These are phyloP conservation scores for Fusarium armeniacum DNA, from an alignment of 2,329 filamentous ascomycete species.

Conservation along the genomic window DNA sequence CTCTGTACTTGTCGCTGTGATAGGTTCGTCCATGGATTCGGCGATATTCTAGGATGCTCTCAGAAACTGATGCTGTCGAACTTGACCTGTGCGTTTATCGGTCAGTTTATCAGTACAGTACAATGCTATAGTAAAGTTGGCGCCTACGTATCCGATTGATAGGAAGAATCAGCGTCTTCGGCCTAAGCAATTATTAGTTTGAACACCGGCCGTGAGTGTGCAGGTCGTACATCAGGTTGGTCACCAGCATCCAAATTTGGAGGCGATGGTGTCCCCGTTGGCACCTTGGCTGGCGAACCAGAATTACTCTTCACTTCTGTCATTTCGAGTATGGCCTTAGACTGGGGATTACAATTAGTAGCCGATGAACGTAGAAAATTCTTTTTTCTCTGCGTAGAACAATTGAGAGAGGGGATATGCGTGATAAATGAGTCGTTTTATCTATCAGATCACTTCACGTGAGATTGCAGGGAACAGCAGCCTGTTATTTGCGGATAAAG, in stretches of 20 bases:
- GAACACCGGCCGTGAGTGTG: fast-evolving
- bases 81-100: background rate
- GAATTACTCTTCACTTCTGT: background rate
- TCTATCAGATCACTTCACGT: background rate
- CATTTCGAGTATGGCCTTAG: background rate
- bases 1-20: slow-evolving; percentile 30
- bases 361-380: too few species aligned
- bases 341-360: background rate
- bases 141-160: slow-evolving; percentile 1
- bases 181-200: background rate
- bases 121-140: fast-evolving
- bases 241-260: background rate
- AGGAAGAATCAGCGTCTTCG: slow-evolving; percentile 6
- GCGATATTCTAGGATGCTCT: slow-evolving; percentile 29
- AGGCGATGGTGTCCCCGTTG: background rate
- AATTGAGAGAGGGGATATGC: background rate
- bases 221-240: background rate
- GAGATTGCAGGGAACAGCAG: background rate
- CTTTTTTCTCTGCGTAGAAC: background rate
- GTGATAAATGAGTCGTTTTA: background rate
- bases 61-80: slow-evolving; percentile 28
- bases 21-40: slow-evolving; percentile 33
- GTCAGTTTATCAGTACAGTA: background rate
- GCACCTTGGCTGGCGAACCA: background rate
- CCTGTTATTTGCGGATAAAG: slow-evolving; percentile 1